These are phyloP conservation scores for Xylaria bambusicola DNA, from an alignment of 495 filamentous ascomycete species.

Conservation along the genomic window DNA sequence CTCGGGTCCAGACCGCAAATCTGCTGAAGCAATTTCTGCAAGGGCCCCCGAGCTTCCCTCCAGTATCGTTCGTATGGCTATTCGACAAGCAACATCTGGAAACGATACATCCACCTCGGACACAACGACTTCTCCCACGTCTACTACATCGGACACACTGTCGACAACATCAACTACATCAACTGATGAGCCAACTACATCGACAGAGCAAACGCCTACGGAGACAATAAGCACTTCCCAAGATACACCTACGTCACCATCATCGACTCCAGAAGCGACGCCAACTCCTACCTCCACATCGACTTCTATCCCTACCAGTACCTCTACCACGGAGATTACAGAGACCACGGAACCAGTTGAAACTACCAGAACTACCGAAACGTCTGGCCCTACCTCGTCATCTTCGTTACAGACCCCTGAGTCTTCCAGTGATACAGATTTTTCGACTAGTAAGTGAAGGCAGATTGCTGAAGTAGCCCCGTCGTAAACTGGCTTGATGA, in stretches of 20 bases:
- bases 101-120: slow-evolving; percentile 30
- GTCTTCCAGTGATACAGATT: slow-evolving; percentile 5
- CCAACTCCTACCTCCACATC: slow-evolving; percentile 11
- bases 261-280: slow-evolving; percentile 6
- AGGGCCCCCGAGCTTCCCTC: slow-evolving; percentile 36
- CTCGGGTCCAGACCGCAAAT: slow-evolving; percentile 36
- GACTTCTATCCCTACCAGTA: slow-evolving; percentile 11
- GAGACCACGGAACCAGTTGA: slow-evolving; percentile 20
- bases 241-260: slow-evolving; percentile 15
- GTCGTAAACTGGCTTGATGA: no score
- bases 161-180: slow-evolving; percentile 13
- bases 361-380: background rate
- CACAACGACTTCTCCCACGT: slow-evolving; percentile 14
- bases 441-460: slow-evolving; percentile 10
- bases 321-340: slow-evolving; percentile 11
- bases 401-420: background rate
- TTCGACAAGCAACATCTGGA: slow-evolving; percentile 33
- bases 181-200: slow-evolving; percentile 10
- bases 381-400: slow-evolving; percentile 6
- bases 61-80: slow-evolving; percentile 40
- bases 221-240: slow-evolving; percentile 13
- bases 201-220: slow-evolving; percentile 2
- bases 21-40: slow-evolving; percentile 35
- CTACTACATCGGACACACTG: slow-evolving; percentile 2
- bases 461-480: no score